Evolutionary conservation across 441 rosid genomes (phyloP), one percentile per base, ranked within the genome.

Genomic region (Aleurites moluccanus): DNA sequence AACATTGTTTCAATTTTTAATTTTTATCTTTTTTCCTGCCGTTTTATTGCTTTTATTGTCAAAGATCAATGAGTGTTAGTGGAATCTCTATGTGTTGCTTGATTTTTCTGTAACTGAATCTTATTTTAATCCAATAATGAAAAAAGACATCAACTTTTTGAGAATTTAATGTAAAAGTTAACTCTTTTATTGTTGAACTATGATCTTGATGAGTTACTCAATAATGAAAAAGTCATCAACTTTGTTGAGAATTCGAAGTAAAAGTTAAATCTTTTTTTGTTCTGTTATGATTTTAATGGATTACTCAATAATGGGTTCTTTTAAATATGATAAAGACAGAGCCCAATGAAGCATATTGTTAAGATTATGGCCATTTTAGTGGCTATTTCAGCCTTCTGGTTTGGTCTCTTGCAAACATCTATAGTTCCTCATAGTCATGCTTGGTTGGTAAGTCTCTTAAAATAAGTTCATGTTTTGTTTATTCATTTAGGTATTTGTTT

Each of bases 371-470:
- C 87, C 60, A 67, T 90, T 23, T 66, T 92, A 69, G 87, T 88
- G 82, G 79, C 91, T 57, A 80, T 93, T 9, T 84, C 91, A 65
- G 89, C 91, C 70, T 42, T 91, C 59, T 93, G 97, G 97, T 76
- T 92, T 64, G 88, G 91, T 73, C 97, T 92, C 56, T 81, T 96
- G 85, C 91, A 90, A 80, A 85, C 92, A 77, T 86, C 93, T 18
- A 38, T 91, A 20, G 50, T 93, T 80, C 94, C 97, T 21, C 77
- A 38, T 44, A 88, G 80, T 64, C 85, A 89, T 74, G 79, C 94
- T 56, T 91, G 90, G 91, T 79, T 93, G 98, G 98, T 96, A 63
- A 85, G 99, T 81, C 59, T 44, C 11, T 60, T 67, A 15, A 40
- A 15, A 21, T 16, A 73, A 2, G 16, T 50, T 55, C 14, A 15